Conservation (phyloP, 129 eudicot species). For the Tagetes patula region DNA sequence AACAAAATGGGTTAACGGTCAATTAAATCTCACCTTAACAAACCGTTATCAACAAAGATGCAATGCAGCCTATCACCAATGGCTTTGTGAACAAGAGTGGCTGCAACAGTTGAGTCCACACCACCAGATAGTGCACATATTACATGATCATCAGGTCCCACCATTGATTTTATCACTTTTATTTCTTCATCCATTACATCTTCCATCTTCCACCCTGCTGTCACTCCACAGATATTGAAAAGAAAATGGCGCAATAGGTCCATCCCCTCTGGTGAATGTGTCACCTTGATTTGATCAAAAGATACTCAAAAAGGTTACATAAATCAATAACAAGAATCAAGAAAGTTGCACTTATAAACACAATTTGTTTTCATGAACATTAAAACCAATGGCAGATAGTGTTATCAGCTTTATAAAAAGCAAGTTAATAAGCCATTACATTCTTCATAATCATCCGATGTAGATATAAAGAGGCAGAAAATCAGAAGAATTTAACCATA, state of each 20-base stretch:
- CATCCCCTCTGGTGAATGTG: slow-evolving; percentile 93
- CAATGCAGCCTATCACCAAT: slow-evolving; percentile 95
- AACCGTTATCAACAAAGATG: slow-evolving; percentile 87
- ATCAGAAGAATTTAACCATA: too few species aligned
- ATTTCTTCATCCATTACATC: slow-evolving; percentile 81
- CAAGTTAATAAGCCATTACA: too few species aligned
- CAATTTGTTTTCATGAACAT: too few species aligned
- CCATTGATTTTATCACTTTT: slow-evolving; percentile 53
- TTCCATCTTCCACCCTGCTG: slow-evolving; percentile 88
- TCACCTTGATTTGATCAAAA: slow-evolving; percentile 50
- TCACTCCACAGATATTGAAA: slow-evolving; percentile 69
- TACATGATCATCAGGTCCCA: slow-evolving; percentile 82
- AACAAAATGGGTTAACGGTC: neutral
- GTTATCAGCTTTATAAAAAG: too few species aligned
- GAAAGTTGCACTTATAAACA: too few species aligned
- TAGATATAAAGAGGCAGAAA: too few species aligned
- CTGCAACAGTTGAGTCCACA: slow-evolving; percentile 97
- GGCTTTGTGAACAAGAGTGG: slow-evolving; percentile 90
- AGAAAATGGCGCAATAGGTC: slow-evolving; percentile 65
- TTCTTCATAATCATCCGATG: too few species aligned
- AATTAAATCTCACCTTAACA: slow-evolving; percentile 53
- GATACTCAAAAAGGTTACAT: neutral
- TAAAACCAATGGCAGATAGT: too few species aligned
- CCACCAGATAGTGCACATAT: slow-evolving; percentile 99
- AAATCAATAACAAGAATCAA: too few species aligned